Base-by-base conservation (phyloP, 306 rosid species). In the Dalbergia oliveri region DNA sequence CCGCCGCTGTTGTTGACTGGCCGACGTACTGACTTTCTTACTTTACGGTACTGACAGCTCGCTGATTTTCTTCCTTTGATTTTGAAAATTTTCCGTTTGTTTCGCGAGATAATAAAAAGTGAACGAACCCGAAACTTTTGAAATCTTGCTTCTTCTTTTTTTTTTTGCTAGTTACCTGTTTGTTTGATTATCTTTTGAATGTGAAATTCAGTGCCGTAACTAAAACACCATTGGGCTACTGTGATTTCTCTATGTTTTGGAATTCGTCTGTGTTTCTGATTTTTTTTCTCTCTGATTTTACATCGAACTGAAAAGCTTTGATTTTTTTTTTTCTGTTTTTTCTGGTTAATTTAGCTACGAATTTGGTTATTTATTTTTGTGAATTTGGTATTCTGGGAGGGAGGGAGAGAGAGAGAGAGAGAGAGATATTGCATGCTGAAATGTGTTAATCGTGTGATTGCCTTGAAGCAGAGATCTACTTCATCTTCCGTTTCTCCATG, bases 51-150 rank as follows among this genome's bases (percentile, higher is more conserved):
- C 39, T 44, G 14, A 8, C 18, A 47, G 35, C 64, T 76, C 66
- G 63, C 13, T 14, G 31, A 26, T 26, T 26, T 51, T 34, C 66
- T 72, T 58, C 73, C 49, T 57, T 83, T 82, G 81, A 75, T 75
- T 85, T 82, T 50, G 2, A 5, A 79, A 34, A 59, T 49, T 84
- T 75, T 60, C 41, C 31, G 65, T 49, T 79, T 75, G 59, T 45
- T 75, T 85, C 82, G 50, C 59, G 50, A 72, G 75, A 81, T 78
- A 54, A 54, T 61, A 81, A 78, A 54, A 54, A 66, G 31, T 69
- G 80, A 68, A n/a, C 49, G 53, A 66, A 82, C 73, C 23, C 67
- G 72, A 34, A 67, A 21, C 65, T 57, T 5, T 66, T 34, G 11
- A 60, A 50, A 35, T 66, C 65, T 63, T 44, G 11, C 21, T 59